Evolutionary conservation across 257 asterid species (phyloP), one percentile per base, ranked within the genome.

Genomic region (Voacanga thouarsii): DNA sequence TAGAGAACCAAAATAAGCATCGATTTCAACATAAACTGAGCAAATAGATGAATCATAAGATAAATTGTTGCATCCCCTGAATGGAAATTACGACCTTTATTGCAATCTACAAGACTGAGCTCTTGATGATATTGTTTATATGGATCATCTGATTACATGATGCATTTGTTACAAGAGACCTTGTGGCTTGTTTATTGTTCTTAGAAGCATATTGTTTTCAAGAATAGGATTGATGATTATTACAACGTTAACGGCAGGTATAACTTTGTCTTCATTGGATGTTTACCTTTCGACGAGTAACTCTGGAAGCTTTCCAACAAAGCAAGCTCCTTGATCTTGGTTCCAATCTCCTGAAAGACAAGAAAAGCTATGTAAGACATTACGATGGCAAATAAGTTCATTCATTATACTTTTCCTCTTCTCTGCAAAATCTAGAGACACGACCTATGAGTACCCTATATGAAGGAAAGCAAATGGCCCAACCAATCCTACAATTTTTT

Each of bases 241-340:
- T 60, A 26, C 67, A 71, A 78, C 11, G 47, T 24, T 14, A 77
- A n/a, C 39, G 55, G 65, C 18, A 24, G 65, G 64, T 26, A 45
- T 33, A 71, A 65, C 53, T 49, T 61, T 39, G 43, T 67, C 12
- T 56, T 51, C 45, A 18, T 33, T 51, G 45, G 44, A n/a, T 11
- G 39, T 60, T 79, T 89, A 92, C 98, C 97, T 92, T 89, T 80
- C 88, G 86, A 45, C 90, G 89, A 68, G 91, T 84, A 75, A 69
- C 86, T 75, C 79, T 89, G 47, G 93, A 89, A 30, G 94, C 84
- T 82, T 87, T 91, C 97, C 98, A 91, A 78, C 98, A 94, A 77
- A 94, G 87, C 86, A 94, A 85, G 84, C 85, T 87, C 83, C 98
- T 89, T 60, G 97, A 92, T 78, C 89, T 90, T 9, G 99, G 84